Percentiles rank a stretch among this genome's conserved stretches.
These are phyloP conservation scores for Macrotyloma uniflorum DNA, from an alignment of 306 rosid genomes.

Conservation along the genomic window DNA sequence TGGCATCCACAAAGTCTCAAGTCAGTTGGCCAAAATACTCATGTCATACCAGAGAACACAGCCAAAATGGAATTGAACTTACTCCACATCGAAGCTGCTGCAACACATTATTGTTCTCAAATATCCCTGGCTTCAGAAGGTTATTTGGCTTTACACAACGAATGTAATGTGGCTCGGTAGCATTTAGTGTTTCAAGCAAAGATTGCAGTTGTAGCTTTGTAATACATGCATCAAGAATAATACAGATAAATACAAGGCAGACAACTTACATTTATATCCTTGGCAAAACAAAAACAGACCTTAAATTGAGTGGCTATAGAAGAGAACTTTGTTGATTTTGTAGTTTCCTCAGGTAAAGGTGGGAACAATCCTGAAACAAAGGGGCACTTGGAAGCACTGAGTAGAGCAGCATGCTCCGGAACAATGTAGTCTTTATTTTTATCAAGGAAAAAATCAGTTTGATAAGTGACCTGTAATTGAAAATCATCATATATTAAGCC, in stretches of 20 bases:
- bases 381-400: conserved; percentile 76
- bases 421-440: conserved; percentile 97
- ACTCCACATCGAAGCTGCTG: conserved; percentile 97
- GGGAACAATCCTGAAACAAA: conserved; percentile 90
- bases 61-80: conserved; percentile 43
- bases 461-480: conserved; percentile 88
- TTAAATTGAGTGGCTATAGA: conserved; percentile 88
- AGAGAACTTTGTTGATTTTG: conserved; percentile 91
- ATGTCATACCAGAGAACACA: conserved; percentile 21
- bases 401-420: conserved; percentile 88
- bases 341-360: conserved; percentile 79
- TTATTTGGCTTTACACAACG: conserved; percentile 96
- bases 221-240: conserved; percentile 31
- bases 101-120: conserved; percentile 77
- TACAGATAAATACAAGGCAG: conserved; percentile 8
- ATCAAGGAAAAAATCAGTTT: conserved; percentile 89
- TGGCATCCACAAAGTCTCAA: conserved; percentile 27
- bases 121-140: conserved; percentile 84
- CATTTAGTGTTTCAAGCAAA: conserved; percentile 89
- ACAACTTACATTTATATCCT: not conserved
- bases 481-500: conserved; percentile 13
- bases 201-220: conserved; percentile 88
- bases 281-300: conserved; percentile 52
- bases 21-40: conserved; percentile 24
- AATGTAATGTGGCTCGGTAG: conserved; percentile 94